phyloP scores from a whole-genome alignment of 495 filamentous ascomycete species.

The Antarctomyces pellizariae region DNA sequence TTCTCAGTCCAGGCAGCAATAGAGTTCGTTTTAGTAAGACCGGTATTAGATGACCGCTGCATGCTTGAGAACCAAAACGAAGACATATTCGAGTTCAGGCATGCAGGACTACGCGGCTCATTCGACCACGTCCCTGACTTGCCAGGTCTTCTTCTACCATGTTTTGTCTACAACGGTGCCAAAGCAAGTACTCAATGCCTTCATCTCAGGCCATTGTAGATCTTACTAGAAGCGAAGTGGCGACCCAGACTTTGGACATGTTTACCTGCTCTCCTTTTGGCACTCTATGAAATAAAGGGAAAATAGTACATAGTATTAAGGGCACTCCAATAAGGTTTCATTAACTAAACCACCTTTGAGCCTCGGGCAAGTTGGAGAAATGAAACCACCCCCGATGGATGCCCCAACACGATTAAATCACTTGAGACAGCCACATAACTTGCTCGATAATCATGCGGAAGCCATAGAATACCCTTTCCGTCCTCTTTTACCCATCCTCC shows the following conservation, averaged over 20 bases:
- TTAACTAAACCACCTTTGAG: slow-evolving; percentile 2
- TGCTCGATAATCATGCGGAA: slow-evolving; percentile 4
- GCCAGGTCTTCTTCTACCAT: no score
- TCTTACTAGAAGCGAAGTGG: slow-evolving; percentile 7
- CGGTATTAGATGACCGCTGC: no score
- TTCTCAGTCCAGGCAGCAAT: no score
- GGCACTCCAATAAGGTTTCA: slow-evolving; percentile 3
- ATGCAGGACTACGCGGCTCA: no score
- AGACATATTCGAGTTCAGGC: no score
- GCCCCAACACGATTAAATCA: slow-evolving; percentile 3
- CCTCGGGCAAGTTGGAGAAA: slow-evolving; percentile 4
- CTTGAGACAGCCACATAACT: slow-evolving; percentile 3
- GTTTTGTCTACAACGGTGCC: no score
- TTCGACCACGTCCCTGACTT: no score
- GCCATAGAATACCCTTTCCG: slow-evolving; percentile 2
- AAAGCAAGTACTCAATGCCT: no score
- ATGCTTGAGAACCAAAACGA: no score
- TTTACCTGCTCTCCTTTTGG: slow-evolving; percentile 4
- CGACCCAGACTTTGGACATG: slow-evolving; percentile 6
- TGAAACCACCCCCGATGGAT: slow-evolving; percentile 5
- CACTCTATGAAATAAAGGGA: slow-evolving; percentile 8
- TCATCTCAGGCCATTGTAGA: no score
- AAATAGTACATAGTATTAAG: slow-evolving; percentile 7
- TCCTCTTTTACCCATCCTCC: slow-evolving; percentile 2
- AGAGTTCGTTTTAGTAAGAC: no score